A percentile compares a stretch with the other conserved stretches of the same genome.
Evolutionary conservation across 2,329 filamentous ascomycete species (phyloP).

Genomic region (Chrysoporthe austroafricana): DNA sequence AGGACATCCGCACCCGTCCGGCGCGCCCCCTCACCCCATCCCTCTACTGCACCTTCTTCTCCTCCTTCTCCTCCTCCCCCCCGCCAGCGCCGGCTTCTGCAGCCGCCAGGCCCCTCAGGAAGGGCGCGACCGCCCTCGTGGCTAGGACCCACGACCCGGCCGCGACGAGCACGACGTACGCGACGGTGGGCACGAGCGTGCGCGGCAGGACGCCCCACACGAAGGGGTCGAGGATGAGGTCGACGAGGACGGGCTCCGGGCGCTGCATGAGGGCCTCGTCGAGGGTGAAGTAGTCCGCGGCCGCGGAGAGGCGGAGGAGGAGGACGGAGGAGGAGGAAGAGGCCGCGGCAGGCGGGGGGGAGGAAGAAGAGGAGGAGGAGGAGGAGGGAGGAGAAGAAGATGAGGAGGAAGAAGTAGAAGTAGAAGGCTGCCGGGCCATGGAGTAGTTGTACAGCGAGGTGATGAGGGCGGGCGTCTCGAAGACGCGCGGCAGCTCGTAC

Average conservation of each 20-base stretch:
- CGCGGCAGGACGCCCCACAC: conserved; percentile 77
- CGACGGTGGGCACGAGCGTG: conserved; percentile 73
- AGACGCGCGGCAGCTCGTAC: conserved; percentile 63
- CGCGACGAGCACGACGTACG: conserved; percentile 70
- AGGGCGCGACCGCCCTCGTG: conserved; percentile 37
- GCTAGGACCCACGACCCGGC: conserved; percentile 49
- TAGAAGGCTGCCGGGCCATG: conserved; percentile 47
- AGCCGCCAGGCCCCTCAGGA: conserved; percentile 34
- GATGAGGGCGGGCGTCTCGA: conserved; percentile 65
- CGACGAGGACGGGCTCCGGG: conserved; percentile 75
- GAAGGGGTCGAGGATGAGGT: conserved; percentile 86
- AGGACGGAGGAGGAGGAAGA: conserved; percentile 54
- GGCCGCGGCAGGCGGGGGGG: conserved; percentile 7
- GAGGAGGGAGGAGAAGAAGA: conserved; percentile 27
- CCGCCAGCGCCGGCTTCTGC: conserved; percentile 26
- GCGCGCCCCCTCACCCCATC: background rate
- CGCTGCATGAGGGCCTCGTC: conserved; percentile 74
- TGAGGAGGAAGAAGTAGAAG: conserved; percentile 9
- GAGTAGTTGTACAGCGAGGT: conserved; percentile 68
- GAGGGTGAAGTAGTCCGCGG: conserved; percentile 83
- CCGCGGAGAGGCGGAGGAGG: conserved; percentile 74
- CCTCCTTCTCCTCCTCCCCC: conserved; percentile 30
- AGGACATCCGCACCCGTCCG: background rate
- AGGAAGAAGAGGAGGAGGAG: conserved; percentile 11
- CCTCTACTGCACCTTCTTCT: conserved; percentile 45